phyloP scores from a whole-genome alignment of 768 basidiomycete species.

The Asterophora parasitica region DNA sequence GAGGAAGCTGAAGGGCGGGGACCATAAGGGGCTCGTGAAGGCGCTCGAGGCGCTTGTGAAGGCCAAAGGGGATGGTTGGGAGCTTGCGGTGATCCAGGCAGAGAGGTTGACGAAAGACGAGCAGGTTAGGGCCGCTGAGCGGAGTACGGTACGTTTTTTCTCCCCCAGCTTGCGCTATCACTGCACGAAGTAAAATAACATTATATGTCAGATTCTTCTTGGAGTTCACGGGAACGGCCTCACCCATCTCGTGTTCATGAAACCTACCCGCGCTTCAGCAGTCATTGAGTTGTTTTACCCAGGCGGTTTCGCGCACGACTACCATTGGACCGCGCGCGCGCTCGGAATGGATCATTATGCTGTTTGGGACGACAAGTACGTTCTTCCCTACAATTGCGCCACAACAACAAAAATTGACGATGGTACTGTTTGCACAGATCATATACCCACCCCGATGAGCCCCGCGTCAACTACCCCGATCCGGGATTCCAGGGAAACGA shows the following conservation, averaged over 20 bases:
- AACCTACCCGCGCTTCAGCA: constrained; percentile 64
- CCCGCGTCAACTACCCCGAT: constrained; percentile 64
- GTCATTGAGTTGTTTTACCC: constrained; percentile 87
- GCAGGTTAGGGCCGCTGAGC: constrained; percentile 59
- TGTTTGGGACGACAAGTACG: constrained; percentile 77
- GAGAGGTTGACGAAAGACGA: constrained; percentile 71
- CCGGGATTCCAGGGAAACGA: constrained; percentile 71
- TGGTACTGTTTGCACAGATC: constrained; percentile 14
- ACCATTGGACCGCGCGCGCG: constrained; percentile 75
- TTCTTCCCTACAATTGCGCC: constrained; percentile 12
- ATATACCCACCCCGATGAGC: constrained; percentile 40
- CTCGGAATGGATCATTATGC: constrained; percentile 73
- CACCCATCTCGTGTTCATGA: constrained; percentile 84
- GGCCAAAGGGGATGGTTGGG: constrained; percentile 43
- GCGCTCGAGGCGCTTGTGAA: constrained; percentile 47
- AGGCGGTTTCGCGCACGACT: constrained; percentile 78
- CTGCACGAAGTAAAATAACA: too few species aligned
- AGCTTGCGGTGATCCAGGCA: constrained; percentile 54
- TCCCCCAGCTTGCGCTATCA: background rate
- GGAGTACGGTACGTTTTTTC: constrained; percentile 57
- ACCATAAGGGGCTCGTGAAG: constrained; percentile 50
- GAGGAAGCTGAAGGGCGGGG: constrained; percentile 47
- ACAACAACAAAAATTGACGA: background rate
- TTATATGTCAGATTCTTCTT: constrained; percentile 48
- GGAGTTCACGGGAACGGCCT: constrained; percentile 81